phyloP scores from a whole-genome alignment of 257 asterid species.

The Solanum appendiculatum region DNA sequence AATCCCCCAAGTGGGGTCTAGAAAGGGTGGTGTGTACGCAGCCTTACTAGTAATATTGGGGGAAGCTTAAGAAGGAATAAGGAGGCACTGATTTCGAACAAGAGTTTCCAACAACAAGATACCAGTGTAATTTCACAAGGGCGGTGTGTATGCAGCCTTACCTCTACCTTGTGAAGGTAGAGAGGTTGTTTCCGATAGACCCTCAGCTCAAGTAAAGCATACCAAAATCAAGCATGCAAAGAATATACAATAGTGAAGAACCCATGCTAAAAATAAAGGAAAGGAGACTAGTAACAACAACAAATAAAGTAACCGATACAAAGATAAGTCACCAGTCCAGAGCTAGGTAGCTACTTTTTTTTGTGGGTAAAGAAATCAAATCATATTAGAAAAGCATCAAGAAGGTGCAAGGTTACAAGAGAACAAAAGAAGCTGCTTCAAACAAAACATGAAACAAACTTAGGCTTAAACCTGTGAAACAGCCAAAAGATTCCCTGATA shows the following conservation, averaged over 20 bases:
- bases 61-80: not conserved
- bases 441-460: not conserved
- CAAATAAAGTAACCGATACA: not conserved
- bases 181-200: not conserved
- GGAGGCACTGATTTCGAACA: not conserved
- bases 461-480: not conserved
- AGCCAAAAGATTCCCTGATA: not conserved
- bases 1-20: too few species aligned
- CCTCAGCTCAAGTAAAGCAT: not conserved
- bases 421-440: not conserved
- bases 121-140: too few species aligned
- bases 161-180: not conserved
- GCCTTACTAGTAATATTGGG: too few species aligned
- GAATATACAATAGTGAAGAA: not conserved
- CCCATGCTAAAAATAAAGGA: not conserved
- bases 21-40: too few species aligned
- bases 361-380: not conserved
- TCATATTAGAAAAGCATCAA: not conserved
- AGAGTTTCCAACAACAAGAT: not conserved
- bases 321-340: not conserved
- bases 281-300: not conserved
- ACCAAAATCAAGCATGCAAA: not conserved
- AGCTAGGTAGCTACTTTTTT: not conserved
- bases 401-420: not conserved
- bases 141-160: not conserved